Conservation (phyloP, 148 eudicot genomes). For the Nyssa sinensis region DNA sequence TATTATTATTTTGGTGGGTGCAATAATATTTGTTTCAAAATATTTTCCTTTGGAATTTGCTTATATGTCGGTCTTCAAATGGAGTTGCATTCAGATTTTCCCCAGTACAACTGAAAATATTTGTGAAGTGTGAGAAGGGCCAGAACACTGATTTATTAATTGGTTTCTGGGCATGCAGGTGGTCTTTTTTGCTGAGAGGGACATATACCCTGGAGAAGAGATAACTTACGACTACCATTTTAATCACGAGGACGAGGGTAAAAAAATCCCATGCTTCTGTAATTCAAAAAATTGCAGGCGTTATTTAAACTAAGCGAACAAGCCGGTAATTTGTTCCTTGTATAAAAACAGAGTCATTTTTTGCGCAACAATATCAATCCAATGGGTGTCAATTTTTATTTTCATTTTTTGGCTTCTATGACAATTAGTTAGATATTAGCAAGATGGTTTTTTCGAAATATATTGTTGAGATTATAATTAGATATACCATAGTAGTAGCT, state of each 20-base stretch:
- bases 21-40: too few species aligned
- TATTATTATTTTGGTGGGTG: too few species aligned
- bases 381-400: not conserved
- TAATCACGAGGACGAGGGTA: conserved; percentile 76
- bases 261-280: conserved; percentile 71
- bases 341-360: not conserved
- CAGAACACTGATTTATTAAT: not conserved
- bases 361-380: not conserved
- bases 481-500: too few species aligned
- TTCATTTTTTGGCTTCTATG: not conserved
- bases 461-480: too few species aligned
- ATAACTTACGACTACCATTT: conserved; percentile 81
- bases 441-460: too few species aligned
- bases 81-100: not conserved
- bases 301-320: conserved; percentile 44
- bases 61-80: not conserved
- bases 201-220: conserved; percentile 82
- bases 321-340: not conserved
- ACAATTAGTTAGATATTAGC: too few species aligned
- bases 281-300: conserved; percentile 67
- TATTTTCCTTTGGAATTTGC: too few species aligned
- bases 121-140: not conserved
- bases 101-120: not conserved
- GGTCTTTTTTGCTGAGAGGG: conserved; percentile 73
- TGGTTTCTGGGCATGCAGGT: conserved; percentile 39